Base-by-base conservation (phyloP, 176 grass and related monocot species). In the Oryza punctata region DNA sequence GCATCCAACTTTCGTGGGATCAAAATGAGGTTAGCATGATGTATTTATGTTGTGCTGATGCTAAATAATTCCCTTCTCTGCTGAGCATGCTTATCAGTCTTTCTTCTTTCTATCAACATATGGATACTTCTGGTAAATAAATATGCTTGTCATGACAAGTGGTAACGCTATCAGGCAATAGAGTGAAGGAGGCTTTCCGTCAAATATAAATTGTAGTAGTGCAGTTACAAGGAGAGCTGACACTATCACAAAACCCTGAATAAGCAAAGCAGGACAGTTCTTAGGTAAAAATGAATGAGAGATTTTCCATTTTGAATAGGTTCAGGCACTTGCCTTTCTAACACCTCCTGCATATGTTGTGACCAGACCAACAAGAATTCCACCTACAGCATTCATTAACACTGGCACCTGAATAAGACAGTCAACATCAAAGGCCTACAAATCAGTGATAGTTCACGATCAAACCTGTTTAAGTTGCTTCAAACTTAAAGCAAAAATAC, bases 321-420 rank as follows among this genome's bases (percentile, higher is more conserved):
- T 81, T 79, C 71, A 84, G 15, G 19, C 43, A 77, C 96, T 94
- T 83, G 75, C 96, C 96, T 99, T 96, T 88, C 80, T 92, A 82
- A 99, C 87, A 85, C 96, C 93, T 52, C 93, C 93, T 63, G 96
- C 93, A 84, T 99, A 93, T 84, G 87, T 90, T 81, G 96, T 99
- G 52, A 99, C 96, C 80, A 99, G 96, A 68, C 96, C 96, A 77
- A 99, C 96, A 85, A 99, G 96, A 87, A 99, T 99, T 64, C 96
- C 96, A 63, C 93, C 96, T 10, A 92, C 79, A 76, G 93, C 96
- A 89, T 99, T 99, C 78, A 82, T 88, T 85, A 94, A 43, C 50
- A 96, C 89, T 14, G 96, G 96, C 78, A 99, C 78, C 96, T 99
- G 83, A 84, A 29, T 35, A 81, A 88, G 52, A 69, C 14, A 47